Percentiles rank a stretch among this genome's conserved stretches.
Evolutionary conservation across 192 early-diverging fungal genomes (phyloP).

Genomic region (Linnemannia exigua): DNA sequence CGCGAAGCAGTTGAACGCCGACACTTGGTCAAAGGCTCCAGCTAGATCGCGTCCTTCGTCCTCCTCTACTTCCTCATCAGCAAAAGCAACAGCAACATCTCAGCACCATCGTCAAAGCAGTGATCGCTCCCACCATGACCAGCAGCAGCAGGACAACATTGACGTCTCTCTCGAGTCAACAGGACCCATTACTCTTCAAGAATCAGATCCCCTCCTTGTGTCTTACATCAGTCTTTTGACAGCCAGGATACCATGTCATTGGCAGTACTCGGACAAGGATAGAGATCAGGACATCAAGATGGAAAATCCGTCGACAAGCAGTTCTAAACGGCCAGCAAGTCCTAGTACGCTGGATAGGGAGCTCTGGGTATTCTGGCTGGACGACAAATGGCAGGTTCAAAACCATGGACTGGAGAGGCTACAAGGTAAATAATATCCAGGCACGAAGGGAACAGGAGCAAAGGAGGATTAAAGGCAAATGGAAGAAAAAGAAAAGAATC

Average conservation of each 20-base stretch:
- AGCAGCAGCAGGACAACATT: not conserved
- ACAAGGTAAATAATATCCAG: conserved; percentile 19
- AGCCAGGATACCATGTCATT: conserved; percentile 48
- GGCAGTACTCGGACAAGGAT: conserved; percentile 30
- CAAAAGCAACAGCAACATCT: conserved; percentile 6
- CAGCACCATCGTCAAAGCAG: not conserved
- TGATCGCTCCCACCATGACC: not conserved
- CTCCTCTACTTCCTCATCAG: not conserved
- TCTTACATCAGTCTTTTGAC: conserved; percentile 39
- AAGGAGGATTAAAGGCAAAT: too few species aligned
- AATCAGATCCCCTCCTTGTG: conserved; percentile 40
- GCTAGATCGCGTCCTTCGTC: conserved; percentile 7
- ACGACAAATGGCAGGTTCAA: conserved; percentile 34
- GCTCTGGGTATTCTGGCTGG: conserved; percentile 55
- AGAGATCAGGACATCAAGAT: conserved; percentile 14
- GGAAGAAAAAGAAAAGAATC: not conserved
- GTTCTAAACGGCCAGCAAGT: not conserved
- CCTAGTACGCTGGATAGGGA: conserved; percentile 7
- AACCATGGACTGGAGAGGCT: conserved; percentile 42
- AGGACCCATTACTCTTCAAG: conserved; percentile 11
- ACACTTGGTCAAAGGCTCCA: conserved; percentile 13
- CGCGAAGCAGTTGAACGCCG: conserved; percentile 36
- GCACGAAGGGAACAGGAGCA: too few species aligned
- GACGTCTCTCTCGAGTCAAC: too few species aligned
- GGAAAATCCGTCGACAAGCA: not conserved